Evolutionary conservation across 768 basidiomycete genomes (phyloP).

Genomic region (Suillus decipiens): DNA sequence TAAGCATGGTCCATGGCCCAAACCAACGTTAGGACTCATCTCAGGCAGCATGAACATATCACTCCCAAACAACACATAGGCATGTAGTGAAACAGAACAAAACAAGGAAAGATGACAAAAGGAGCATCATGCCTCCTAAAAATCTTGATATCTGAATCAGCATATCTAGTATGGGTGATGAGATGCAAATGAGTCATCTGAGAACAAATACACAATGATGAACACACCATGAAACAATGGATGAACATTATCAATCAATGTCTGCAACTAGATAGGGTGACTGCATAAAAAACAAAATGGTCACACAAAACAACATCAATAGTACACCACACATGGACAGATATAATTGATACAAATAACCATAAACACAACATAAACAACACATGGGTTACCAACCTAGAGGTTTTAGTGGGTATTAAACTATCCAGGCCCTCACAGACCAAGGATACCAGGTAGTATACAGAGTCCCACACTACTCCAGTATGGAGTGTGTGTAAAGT

Average conservation of each 20-base stretch:
- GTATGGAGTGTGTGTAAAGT: too few relatives aligned
- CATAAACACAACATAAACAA: too few relatives aligned
- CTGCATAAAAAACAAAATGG: background rate
- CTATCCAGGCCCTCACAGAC: background rate
- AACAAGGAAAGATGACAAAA: background rate
- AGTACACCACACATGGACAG: too few relatives aligned
- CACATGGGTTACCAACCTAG: too few relatives aligned
- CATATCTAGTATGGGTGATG: background rate
- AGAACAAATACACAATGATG: background rate
- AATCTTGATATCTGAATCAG: background rate
- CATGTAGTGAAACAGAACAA: too few relatives aligned
- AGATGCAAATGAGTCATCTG: background rate
- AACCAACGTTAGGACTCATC: slow-evolving; percentile 19
- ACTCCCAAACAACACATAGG: background rate
- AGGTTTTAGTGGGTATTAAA: background rate
- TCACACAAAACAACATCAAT: background rate
- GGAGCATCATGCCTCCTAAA: background rate
- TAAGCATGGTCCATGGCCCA: slow-evolving; percentile 14
- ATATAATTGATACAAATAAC: too few relatives aligned
- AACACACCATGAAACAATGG: background rate
- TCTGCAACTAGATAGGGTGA: background rate
- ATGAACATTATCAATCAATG: background rate
- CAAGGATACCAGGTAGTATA: background rate
- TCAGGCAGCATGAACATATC: slow-evolving; percentile 17
- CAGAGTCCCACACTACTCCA: background rate